Evolutionary conservation across 805 yeast genomes (phyloP).

Genomic region (Saturnispora sanitii): DNA sequence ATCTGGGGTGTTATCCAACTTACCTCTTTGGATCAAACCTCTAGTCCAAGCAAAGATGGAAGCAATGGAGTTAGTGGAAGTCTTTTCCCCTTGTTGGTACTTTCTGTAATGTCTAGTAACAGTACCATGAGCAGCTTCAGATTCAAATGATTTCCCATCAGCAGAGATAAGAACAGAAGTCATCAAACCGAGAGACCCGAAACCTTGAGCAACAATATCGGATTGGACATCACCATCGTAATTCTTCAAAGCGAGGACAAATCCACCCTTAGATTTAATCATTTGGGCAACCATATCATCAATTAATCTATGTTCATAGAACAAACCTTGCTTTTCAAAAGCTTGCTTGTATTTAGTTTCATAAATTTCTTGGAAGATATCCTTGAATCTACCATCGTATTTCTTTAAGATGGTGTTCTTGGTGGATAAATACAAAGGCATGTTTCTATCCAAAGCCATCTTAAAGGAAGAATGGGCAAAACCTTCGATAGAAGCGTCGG

Average conservation of each 20-base stretch:
- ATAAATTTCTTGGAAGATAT: conserved; percentile 61
- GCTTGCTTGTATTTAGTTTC: conserved; percentile 45
- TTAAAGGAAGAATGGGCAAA: conserved; percentile 76
- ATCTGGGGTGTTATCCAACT: conserved; percentile 60
- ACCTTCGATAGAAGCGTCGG: conserved; percentile 66
- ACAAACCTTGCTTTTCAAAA: conserved; percentile 52
- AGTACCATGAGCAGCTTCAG: conserved; percentile 84
- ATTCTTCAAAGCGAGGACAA: conserved; percentile 69
- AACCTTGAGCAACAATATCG: conserved; percentile 81
- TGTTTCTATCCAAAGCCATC: conserved; percentile 53
- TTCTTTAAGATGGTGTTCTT: conserved; percentile 75
- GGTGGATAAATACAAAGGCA: conserved; percentile 61
- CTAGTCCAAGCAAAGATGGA: conserved; percentile 84
- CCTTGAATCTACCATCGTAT: conserved; percentile 77
- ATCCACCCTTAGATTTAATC: conserved; percentile 79
- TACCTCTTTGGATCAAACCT: conserved; percentile 76
- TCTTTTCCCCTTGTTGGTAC: conserved; percentile 72
- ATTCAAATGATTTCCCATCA: conserved; percentile 77
- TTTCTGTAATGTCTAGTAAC: conserved; percentile 82
- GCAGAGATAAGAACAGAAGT: conserved; percentile 77
- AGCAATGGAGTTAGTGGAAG: conserved; percentile 79
- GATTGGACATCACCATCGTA: conserved; percentile 84
- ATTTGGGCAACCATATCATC: conserved; percentile 88
- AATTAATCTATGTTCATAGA: conserved; percentile 73
- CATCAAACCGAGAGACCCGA: conserved; percentile 78